These are phyloP conservation scores for Quercus rubra DNA, from an alignment of 306 rosid species.

Conservation along the genomic window DNA sequence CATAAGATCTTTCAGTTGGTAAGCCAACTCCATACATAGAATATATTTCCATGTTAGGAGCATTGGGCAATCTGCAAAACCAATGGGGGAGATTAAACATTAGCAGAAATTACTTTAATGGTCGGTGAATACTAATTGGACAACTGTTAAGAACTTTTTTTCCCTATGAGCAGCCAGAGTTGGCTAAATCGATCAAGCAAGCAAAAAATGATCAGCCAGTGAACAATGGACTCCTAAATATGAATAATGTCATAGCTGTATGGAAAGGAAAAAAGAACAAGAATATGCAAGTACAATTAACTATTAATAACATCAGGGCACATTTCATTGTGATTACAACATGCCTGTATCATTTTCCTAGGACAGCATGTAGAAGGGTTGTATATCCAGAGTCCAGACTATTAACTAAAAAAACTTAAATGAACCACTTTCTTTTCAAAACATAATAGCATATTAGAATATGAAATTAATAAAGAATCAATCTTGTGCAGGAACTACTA, in stretches of 20 bases:
- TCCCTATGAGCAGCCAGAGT: not conserved
- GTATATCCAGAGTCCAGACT: not conserved
- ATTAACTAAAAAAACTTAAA: not conserved
- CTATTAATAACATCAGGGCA: not conserved
- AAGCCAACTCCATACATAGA: conserved; percentile 86
- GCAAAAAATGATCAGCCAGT: not conserved
- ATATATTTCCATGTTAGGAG: conserved; percentile 84
- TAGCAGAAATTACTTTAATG: not conserved
- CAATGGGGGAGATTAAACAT: conserved; percentile 5
- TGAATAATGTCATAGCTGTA: not conserved
- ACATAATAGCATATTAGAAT: not conserved
- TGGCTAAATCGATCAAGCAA: not conserved
- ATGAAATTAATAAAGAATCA: not conserved
- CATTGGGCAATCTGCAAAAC: conserved; percentile 69
- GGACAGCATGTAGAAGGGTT: not conserved
- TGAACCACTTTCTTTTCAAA: not conserved
- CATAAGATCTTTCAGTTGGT: conserved; percentile 78
- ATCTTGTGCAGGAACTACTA: not conserved
- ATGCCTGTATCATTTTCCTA: not conserved
- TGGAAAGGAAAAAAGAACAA: not conserved
- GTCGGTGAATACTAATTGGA: not conserved
- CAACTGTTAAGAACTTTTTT: not conserved
- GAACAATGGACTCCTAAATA: not conserved
- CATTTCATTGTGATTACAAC: not conserved
- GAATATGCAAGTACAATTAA: not conserved